phyloP scores from a whole-genome alignment of 495 filamentous ascomycete species.

The Talaromyces wortmannii region DNA sequence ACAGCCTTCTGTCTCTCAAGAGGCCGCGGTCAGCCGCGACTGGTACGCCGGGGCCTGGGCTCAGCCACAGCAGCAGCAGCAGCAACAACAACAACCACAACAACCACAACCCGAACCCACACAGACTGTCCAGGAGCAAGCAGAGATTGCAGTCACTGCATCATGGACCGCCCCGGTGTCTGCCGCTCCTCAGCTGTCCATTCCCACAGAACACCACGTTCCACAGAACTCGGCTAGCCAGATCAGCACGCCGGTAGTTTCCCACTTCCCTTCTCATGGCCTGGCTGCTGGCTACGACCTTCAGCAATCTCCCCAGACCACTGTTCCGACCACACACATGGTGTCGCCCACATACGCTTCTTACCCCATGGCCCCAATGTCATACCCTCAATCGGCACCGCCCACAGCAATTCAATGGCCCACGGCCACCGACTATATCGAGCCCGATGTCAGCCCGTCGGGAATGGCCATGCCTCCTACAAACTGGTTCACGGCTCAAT shows the following conservation, averaged over 20 bases:
- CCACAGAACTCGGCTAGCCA: neutral
- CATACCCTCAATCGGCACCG: constrained; percentile 15
- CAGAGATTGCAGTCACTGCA: neutral
- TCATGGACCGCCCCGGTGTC: neutral
- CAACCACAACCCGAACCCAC: neutral
- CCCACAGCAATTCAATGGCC: constrained; percentile 1
- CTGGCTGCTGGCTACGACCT: constrained; percentile 15
- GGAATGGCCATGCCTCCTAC: neutral
- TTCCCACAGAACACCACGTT: neutral
- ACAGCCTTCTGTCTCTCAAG: neutral
- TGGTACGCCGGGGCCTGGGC: constrained; percentile 2
- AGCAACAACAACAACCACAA: neutral
- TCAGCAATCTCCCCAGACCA: constrained; percentile 18
- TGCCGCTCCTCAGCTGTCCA: neutral
- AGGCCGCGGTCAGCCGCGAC: neutral
- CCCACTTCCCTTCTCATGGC: neutral
- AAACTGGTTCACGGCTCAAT: constrained; percentile 10
- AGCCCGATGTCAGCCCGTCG: neutral
- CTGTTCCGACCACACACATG: constrained; percentile 14
- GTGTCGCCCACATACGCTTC: constrained; percentile 13
- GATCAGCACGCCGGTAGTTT: neutral
- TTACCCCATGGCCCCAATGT: constrained; percentile 21
- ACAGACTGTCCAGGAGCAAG: neutral
- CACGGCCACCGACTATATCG: constrained; percentile 2
- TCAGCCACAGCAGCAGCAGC: constrained; percentile 2